Evolutionary conservation across 495 filamentous ascomycete genomes (phyloP), one percentile per base, ranked within the genome.

Genomic region (Copromyces sp.): DNA sequence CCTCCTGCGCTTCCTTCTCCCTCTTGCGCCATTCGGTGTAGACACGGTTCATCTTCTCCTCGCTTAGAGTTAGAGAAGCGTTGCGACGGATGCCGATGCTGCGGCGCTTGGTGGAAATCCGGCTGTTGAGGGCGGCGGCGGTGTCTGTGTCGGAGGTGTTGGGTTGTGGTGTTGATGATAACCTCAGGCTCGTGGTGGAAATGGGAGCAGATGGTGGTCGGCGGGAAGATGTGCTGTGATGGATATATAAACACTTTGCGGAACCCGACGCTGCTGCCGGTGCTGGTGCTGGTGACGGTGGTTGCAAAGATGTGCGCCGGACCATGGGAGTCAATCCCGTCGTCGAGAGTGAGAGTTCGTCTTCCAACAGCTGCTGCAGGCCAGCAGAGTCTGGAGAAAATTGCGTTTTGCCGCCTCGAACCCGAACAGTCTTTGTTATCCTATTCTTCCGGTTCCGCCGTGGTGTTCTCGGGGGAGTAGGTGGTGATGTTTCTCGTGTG

Each of bases 301-400:
- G 35, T 17, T 75, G 74, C 41, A 90, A 83, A 0, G 86, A 88
- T 1, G 90, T 86, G 20, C 89, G 87, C 12, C 82, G 81, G 70
- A 93, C 82, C 69, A 90, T 86, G 1, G 91, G 91, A 3, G 91
- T 94, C 32, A 94, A 79, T 16, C 91, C 90, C 0, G 90, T 92
- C 3, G 89, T 92, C 3, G 89, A 87, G 79, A 59, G 7, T 3
- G 77, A 39, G 79, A 81, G 68, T 78, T 74, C 78, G 39, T 76
- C 74, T 32, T 59, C 47, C 47, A 59, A 20, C 47, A 53, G n/a
- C 5, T 41, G 40, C 40, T 41, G 40, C 40, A 16, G 14, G 14
- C 40, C 40, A 14, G 20, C 12, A 71, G 44, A 8, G 14, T 24
- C 24, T 6, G 6, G 8, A 16, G 53, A 61, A 3, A 61, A 29